phyloP scores from a whole-genome alignment of 2,329 filamentous ascomycete genomes.

The Rhynchosporium agropyri region DNA sequence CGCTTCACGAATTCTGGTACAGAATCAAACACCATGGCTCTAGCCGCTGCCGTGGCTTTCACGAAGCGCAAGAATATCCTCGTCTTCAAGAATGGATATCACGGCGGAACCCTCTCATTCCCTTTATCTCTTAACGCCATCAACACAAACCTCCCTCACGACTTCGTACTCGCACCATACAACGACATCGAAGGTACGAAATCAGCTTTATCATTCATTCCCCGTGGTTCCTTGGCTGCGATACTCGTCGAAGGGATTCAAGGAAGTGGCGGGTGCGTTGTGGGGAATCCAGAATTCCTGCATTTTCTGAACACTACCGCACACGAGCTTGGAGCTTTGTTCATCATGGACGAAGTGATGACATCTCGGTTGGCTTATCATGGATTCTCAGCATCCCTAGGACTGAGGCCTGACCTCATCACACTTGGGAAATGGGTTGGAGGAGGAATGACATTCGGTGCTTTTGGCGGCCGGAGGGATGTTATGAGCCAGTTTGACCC shows the following conservation, averaged over 20 bases:
- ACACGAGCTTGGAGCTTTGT: slow-evolving; percentile 50
- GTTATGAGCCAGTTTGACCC: slow-evolving; percentile 63
- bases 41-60: slow-evolving; percentile 45
- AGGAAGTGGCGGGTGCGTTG: slow-evolving; percentile 61
- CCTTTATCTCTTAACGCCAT: slow-evolving; percentile 47
- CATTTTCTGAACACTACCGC: slow-evolving; percentile 29
- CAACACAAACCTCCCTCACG: slow-evolving; percentile 33
- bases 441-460: slow-evolving; percentile 67
- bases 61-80: slow-evolving; percentile 34
- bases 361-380: slow-evolving; percentile 59
- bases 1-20: slow-evolving; percentile 69
- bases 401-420: slow-evolving; percentile 60
- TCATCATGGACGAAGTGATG: slow-evolving; percentile 75
- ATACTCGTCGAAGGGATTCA: slow-evolving; percentile 70
- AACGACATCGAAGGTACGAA: slow-evolving; percentile 58
- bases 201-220: slow-evolving; percentile 45
- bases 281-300: slow-evolving; percentile 42
- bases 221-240: slow-evolving; percentile 46
- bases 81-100: slow-evolving; percentile 36
- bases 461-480: slow-evolving; percentile 62
- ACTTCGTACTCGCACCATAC: slow-evolving; percentile 57
- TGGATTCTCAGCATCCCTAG: slow-evolving; percentile 51
- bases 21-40: slow-evolving; percentile 63
- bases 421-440: slow-evolving; percentile 69
- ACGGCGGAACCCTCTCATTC: slow-evolving; percentile 46